Base-by-base conservation (phyloP, 1,284 basidiomycete genomes). In the Microbotryum silenes-acaulis region DNA sequence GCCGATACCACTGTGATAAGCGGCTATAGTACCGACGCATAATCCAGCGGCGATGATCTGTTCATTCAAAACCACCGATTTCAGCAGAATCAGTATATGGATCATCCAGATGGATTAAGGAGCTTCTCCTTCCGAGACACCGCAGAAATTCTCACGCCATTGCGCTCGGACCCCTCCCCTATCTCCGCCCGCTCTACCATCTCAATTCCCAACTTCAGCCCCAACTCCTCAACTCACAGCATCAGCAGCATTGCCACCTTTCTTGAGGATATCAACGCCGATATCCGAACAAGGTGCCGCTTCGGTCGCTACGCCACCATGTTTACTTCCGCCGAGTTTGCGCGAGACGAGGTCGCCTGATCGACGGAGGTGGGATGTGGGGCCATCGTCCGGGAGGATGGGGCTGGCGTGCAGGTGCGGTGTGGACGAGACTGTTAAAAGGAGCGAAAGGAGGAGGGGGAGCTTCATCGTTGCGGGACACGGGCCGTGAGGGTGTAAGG, bases 161-260 rank as follows among this genome's bases (percentile, higher is more conserved):
- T 5, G 14, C 37, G 37, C 37, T 42, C 37, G 37, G 37, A 42
- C 10, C 31, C 31, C 12, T 42, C 14, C 37, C 37, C 16, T n/a
- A 25, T 18, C 12, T 42, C 37, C 16, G 37, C 37, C 16, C 31
- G 31, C 31, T 10, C 31, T 31, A 6, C 29, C 29, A 31, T 31
- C 29, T 31, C 1, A 6, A 42, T 14, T 42, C 37, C 14, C 5
- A 18, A 18, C n/a, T n/a, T n/a, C 37, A 23, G 45, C 14, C 20
- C 4, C 27, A 25, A 21, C 7, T 8, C 23, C 4, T 6, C 61
- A 44, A 70, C 69, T 59, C 64, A 72, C 65, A 59, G 70, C 71
- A 59, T 78, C 77, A 23, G 75, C 76, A 2, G 77, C 77, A 51
- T 73, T 74, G 10, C 77, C 77, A 18, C 77, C 77, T 20, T 71